phyloP scores from a whole-genome alignment of 495 filamentous ascomycete species.

The Lasiosphaeria hispida region DNA sequence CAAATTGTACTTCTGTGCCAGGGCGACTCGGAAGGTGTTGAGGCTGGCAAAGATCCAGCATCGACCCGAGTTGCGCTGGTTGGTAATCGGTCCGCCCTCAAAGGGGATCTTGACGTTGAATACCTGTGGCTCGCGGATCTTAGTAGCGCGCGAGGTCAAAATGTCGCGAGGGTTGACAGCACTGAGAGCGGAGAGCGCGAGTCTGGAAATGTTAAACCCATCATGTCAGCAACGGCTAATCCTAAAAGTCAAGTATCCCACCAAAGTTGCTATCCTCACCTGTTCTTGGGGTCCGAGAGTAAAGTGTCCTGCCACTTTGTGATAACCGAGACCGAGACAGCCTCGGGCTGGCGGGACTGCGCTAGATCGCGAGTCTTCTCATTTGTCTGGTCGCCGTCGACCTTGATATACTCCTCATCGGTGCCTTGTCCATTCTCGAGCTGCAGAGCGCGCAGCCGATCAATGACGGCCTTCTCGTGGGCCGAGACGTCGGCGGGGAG shows the following conservation, averaged over 20 bases:
- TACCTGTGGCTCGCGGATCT: conserved; percentile 64
- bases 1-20: conserved; percentile 77
- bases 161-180: conserved; percentile 52
- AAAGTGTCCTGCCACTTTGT: conserved; percentile 59
- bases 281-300: conserved; percentile 62
- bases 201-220: conserved; percentile 29
- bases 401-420: conserved; percentile 51
- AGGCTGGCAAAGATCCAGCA: conserved; percentile 90
- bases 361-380: conserved; percentile 11
- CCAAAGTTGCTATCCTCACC: conserved; percentile 31
- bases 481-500: conserved; percentile 20
- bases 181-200: conserved; percentile 67
- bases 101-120: conserved; percentile 82
- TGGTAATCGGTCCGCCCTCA: conserved; percentile 80
- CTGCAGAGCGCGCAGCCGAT: conserved; percentile 40
- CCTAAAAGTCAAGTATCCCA: not conserved
- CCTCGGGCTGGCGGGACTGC: conserved; percentile 32
- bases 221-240: not conserved
- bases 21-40: conserved; percentile 79
- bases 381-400: conserved; percentile 20
- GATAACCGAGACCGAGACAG: conserved; percentile 45
- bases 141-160: conserved; percentile 54
- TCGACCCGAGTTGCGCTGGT: conserved; percentile 73
- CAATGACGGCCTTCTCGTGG: conserved; percentile 43
- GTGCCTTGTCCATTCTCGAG: conserved; percentile 25